Percentiles rank a stretch among this genome's conserved stretches.
phyloP scores from a whole-genome alignment of 1,139 yeast genomes.

The Zygoascus meyerae region DNA sequence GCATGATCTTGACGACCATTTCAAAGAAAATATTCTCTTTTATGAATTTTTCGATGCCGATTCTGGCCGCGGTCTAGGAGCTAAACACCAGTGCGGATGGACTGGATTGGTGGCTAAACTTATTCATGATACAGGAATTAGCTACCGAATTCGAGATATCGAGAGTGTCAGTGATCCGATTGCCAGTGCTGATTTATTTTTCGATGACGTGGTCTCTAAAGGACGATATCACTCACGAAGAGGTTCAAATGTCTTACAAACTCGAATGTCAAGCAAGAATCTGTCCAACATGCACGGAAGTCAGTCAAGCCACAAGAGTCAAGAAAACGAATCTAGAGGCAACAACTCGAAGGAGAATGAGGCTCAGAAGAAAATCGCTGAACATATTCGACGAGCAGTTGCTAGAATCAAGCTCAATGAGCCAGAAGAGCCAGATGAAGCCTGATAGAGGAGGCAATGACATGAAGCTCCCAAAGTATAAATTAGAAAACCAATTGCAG shows the following conservation, averaged over 20 bases:
- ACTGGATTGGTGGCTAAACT: constrained; percentile 90
- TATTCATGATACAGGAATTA: constrained; percentile 85
- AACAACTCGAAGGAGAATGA: not conserved
- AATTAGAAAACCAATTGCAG: too few relatives aligned
- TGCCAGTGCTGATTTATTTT: constrained; percentile 36
- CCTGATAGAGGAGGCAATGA: not conserved
- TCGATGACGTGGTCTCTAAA: constrained; percentile 32
- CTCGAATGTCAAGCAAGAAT: constrained; percentile 20
- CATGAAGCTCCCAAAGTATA: too few relatives aligned
- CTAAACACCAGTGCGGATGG: constrained; percentile 97
- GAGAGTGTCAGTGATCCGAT: constrained; percentile 33
- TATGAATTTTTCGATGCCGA: constrained; percentile 94
- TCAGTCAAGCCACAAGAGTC: not conserved
- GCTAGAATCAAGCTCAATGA: constrained; percentile 3
- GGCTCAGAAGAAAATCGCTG: constrained; percentile 5
- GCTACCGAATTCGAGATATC: constrained; percentile 31
- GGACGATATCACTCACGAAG: constrained; percentile 22
- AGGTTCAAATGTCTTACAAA: constrained; percentile 18
- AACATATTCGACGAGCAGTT: constrained; percentile 8
- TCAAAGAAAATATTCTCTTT: constrained; percentile 73
- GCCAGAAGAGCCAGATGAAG: constrained; percentile 9
- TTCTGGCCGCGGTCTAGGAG: constrained; percentile 91
- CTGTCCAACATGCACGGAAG: constrained; percentile 9
- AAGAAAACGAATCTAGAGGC: not conserved
- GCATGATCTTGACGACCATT: constrained; percentile 64